Conservation (phyloP, 2,329 filamentous ascomycete genomes). For the Meredithiella fracta region DNA sequence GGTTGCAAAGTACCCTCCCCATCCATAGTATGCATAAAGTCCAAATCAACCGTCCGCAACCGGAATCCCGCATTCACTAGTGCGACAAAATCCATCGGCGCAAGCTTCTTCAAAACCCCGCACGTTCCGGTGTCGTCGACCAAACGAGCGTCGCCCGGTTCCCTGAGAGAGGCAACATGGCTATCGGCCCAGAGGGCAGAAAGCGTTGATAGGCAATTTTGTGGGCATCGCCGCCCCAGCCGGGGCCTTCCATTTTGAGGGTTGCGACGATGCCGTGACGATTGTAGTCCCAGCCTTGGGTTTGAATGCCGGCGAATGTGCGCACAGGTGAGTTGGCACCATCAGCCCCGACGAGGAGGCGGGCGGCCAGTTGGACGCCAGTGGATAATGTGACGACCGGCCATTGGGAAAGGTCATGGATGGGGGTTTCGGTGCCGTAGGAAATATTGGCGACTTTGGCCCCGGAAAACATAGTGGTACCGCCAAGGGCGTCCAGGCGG, state of each 20-base stretch:
- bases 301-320: constrained; percentile 70
- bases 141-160: constrained; percentile 77
- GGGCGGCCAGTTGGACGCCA: constrained; percentile 53
- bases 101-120: constrained; percentile 63
- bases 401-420: constrained; percentile 70
- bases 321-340: constrained; percentile 90
- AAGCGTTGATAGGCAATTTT: constrained; percentile 92
- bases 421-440: constrained; percentile 51
- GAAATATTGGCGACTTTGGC: constrained; percentile 66
- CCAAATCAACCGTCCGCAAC: constrained; percentile 59
- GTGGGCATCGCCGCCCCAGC: constrained; percentile 34
- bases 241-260: constrained; percentile 49
- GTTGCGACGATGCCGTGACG: constrained; percentile 86
- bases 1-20: constrained; percentile 38
- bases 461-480: constrained; percentile 55
- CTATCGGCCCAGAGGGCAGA: constrained; percentile 78
- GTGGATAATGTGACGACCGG: constrained; percentile 61
- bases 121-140: constrained; percentile 75
- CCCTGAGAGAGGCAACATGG: constrained; percentile 76
- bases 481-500: constrained; percentile 52
- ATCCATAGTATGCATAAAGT: constrained; percentile 58
- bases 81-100: constrained; percentile 56
- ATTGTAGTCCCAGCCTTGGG: constrained; percentile 83
- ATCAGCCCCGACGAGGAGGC: constrained; percentile 81
- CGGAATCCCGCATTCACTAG: constrained; percentile 92